Base-by-base conservation (phyloP, 2,329 filamentous ascomycete genomes). In the Aspergillus sp. region DNA sequence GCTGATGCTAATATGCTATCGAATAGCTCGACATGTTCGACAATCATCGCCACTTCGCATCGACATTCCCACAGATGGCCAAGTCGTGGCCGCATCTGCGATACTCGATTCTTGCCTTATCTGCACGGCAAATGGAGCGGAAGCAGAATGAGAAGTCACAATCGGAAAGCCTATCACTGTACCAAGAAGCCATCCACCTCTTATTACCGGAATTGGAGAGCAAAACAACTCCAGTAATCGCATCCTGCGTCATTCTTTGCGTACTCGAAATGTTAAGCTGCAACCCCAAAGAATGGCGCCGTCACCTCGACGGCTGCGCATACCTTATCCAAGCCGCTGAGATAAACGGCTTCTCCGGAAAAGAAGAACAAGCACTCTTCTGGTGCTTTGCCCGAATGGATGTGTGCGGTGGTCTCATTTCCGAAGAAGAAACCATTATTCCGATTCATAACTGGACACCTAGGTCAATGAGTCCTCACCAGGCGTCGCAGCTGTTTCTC, bases 331-430 rank as follows among this genome's bases (percentile, higher is more conserved):
- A 76, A 52, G 71, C 76, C 0, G 71, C 74, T 3, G 74, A 71
- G 1, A 75, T 78, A 37, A 73, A 77, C 51, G 76, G 76, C 0
- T 76, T 78, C 49, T 71, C 70, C 0, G 74, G 74, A 0, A 74
- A 74, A 3, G 64, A 76, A 2, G 67, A 76, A 13, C 71, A 78
- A 54, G 75, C 76, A 1, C 59, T 79, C 0, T 79, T 79, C 49
- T 79, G 76, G 76, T 77, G 74, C 47, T 79, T 78, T 59, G 75
- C 74, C 0, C 68, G 75, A 6, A 79, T 79, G 75, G 68, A 78
- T 53, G 71, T 78, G 20, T 78, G 74, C 46, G 75, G 76, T n/a
- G 75, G 74, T 0, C 64, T 79, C 5, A 77, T 79, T 6, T 76
- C 74, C 4, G 73, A 74, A 27, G 71, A 76, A 51, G 68, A 70